These are phyloP conservation scores for Polygonum maritimum DNA, from an alignment of 148 eudicot genomes.

Conservation along the genomic window DNA sequence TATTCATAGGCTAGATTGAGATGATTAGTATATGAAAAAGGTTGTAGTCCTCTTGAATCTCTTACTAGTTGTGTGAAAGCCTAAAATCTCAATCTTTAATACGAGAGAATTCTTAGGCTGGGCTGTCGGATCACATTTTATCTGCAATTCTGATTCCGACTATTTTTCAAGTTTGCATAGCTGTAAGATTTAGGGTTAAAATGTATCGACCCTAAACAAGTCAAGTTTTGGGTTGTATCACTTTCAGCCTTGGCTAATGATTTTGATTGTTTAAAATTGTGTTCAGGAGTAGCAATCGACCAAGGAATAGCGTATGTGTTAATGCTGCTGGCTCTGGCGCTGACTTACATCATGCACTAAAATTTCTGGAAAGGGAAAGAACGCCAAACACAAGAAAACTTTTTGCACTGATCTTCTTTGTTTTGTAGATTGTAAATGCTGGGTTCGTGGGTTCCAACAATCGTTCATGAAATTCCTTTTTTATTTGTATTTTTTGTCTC, in stretches of 20 bases:
- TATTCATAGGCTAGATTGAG: too few species aligned
- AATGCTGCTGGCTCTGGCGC: conserved; percentile 22
- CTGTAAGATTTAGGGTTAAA: neutral
- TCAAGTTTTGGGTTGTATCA: neutral
- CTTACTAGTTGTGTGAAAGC: too few species aligned
- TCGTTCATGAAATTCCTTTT: neutral
- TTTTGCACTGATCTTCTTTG: conserved; percentile 4
- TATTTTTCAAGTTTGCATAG: neutral
- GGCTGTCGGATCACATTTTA: neutral
- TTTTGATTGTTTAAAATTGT: neutral
- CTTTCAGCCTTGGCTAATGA: neutral
- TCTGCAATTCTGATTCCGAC: neutral
- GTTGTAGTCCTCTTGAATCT: too few species aligned
- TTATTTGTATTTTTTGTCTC: neutral
- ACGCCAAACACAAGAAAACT: neutral
- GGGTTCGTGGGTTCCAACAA: conserved; percentile 5
- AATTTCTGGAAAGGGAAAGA: neutral
- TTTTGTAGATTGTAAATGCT: neutral
- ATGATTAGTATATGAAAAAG: too few species aligned
- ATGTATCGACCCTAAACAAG: neutral
- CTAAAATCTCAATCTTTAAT: too few species aligned
- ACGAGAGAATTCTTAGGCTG: too few species aligned
- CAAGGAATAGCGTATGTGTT: conserved; percentile 26
- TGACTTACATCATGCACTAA: conserved; percentile 21
- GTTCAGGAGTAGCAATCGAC: conserved; percentile 22